Evolutionary conservation across 805 yeast species (phyloP), one percentile per base, ranked within the genome.

Genomic region (Hanseniaspora occidentalis): DNA sequence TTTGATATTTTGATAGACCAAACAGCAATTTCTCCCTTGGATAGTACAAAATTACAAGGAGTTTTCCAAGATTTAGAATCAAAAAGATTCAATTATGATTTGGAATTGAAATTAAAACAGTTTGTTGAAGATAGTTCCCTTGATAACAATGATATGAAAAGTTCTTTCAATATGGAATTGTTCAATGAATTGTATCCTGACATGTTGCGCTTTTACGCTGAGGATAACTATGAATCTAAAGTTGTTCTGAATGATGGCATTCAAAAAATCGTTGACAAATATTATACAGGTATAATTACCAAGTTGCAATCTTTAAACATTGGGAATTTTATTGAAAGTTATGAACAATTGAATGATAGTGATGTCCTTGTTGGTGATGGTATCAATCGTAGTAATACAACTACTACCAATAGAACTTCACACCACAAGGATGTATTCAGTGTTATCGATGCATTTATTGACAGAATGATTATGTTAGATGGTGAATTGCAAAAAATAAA

Each of bases 131-230:
- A n/a, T n/a, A n/a, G n/a, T n/a, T n/a, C n/a, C n/a, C n/a, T n/a
- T n/a, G n/a, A n/a, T n/a, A 29, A n/a, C 4, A 16, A 14, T 9
- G 16, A n/a, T n/a, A 18, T 3, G 18, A 16, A 29, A 4, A 29
- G 8, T 7, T n/a, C 9, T n/a, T 10, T n/a, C 6, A 29, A 9
- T 5, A n/a, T 7, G 10, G 17, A 29, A 4, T 8, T 16, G 4
- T 29, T 29, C 33, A 29, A 29, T 29, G 33, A 29, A 8, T n/a
- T 29, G 18, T 29, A 29, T 29, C 33, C 33, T n/a, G 16, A 29
- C 10, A 29, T 29, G 18, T 4, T 29, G 16, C 16, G 10, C 4
- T 29, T 29, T 29, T 9, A 7, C 31, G 6, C 8, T 11, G 31
- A 27, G 6, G n/a, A 13, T n/a, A 14, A 27, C 14, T 6, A 13